Evolutionary conservation across 2,329 filamentous ascomycete species (phyloP).

Genomic region (Colletotrichum simmondsii): DNA sequence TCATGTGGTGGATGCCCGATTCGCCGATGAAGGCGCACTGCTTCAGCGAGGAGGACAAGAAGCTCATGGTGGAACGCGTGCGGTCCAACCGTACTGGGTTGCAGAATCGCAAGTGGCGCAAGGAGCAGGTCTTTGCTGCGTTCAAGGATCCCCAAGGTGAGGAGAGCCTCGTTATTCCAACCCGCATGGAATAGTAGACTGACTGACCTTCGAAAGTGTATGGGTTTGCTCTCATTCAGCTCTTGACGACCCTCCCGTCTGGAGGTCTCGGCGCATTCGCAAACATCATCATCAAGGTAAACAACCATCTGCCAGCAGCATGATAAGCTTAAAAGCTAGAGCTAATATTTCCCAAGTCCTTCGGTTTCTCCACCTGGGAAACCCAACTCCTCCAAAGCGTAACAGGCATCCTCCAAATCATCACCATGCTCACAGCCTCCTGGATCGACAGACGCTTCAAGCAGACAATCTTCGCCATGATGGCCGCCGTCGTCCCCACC

Average conservation of each 20-base stretch:
- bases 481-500: constrained; percentile 69
- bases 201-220: constrained; percentile 47
- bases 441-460: constrained; percentile 75
- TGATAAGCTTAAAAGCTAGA: too few species aligned
- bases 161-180: neutral
- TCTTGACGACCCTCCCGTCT: constrained; percentile 79
- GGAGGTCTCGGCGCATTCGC: constrained; percentile 79
- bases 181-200: too few species aligned
- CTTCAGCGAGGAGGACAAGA: constrained; percentile 52
- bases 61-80: constrained; percentile 49
- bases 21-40: constrained; percentile 63
- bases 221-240: constrained; percentile 71
- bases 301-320: neutral
- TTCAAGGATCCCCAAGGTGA: constrained; percentile 43
- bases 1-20: constrained; percentile 58
- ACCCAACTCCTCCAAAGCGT: constrained; percentile 83
- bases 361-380: constrained; percentile 73
- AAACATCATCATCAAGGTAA: constrained; percentile 74
- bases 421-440: constrained; percentile 72
- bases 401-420: constrained; percentile 77
- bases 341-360: too few species aligned
- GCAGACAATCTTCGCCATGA: constrained; percentile 76
- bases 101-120: constrained; percentile 48
- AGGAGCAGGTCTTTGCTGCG: constrained; percentile 50
- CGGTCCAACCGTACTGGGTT: constrained; percentile 49